Base-by-base conservation (phyloP, 2,329 filamentous ascomycete genomes). In the Nectriaceae sp. region DNA sequence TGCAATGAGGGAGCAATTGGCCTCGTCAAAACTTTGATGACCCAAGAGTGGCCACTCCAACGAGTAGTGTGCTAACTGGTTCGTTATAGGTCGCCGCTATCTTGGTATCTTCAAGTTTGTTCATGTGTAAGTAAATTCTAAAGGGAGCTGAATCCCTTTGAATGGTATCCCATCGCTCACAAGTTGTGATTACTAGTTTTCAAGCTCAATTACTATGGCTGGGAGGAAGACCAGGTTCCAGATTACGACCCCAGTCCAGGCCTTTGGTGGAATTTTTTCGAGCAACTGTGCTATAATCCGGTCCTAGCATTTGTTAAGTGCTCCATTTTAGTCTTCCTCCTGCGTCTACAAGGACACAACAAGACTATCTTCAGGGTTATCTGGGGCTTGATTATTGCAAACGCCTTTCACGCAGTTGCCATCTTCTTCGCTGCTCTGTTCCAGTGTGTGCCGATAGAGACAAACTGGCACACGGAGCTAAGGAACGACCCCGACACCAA, bases 291-390 rank as follows among this genome's bases (percentile, higher is more conserved):
- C 2, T 76, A 76, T 59, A 76, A 74, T 36, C 74, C 74, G 1
- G 69, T 76, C 20, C 55, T 77, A 2, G 71, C 71, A 20, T 61
- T 76, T 11, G 71, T 75, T 46, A 76, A 76, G 52, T 65, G 68
- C 11, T 76, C 74, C 2, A 63, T 75, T 21, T 63, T 76, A 11
- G 53, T 76, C 5, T 75, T 75, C 50, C 65, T 76, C 19, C 61
- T 73, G n/a, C 71, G 72, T 1, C 62, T 77, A 0, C 66, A 70
- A 3, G 71, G 69, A 0, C 68, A 72, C 45, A 72, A 72, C 47
- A 59, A 52, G 3, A 63, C 60, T 4, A 55, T 73, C 11, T 62
- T 64, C 21, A 54, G 61, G 16, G 40, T 22, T 36, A 54, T 72
- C 40, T 49, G 63, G 39, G 59, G 43, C 21, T 38, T 70, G 41